Percentiles rank a stretch among this genome's conserved stretches.
phyloP scores from a whole-genome alignment of 306 rosid species.

The Prosopis cineraria region DNA sequence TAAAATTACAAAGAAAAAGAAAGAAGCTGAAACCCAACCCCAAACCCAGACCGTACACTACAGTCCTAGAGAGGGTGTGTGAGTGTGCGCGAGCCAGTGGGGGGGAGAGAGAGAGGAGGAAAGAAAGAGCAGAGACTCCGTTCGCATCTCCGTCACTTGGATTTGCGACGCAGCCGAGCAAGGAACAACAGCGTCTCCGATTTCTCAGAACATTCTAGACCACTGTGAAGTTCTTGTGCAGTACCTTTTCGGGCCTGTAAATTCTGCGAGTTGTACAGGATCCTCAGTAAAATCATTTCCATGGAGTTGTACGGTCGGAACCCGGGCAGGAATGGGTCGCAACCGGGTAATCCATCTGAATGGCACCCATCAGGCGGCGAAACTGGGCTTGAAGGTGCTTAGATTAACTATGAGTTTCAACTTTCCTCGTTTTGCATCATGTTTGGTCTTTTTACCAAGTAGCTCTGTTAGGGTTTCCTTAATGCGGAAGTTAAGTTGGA shows the following conservation, averaged over 20 bases:
- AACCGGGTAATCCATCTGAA: slow-evolving; percentile 56
- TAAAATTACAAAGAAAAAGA: not conserved
- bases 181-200: slow-evolving; percentile 41
- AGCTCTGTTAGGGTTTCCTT: slow-evolving; percentile 48
- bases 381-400: slow-evolving; percentile 64
- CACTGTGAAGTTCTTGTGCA: slow-evolving; percentile 26
- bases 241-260: not conserved
- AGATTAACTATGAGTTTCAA: not conserved
- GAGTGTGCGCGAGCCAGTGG: not conserved
- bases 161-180: slow-evolving; percentile 21
- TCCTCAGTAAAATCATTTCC: not conserved
- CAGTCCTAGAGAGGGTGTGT: slow-evolving; percentile 24
- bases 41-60: slow-evolving; percentile 46
- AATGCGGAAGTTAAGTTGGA: slow-evolving; percentile 41
- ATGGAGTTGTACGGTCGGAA: slow-evolving; percentile 76
- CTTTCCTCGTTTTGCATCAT: not conserved
- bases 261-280: slow-evolving; percentile 35
- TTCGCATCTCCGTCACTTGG: slow-evolving; percentile 30
- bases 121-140: slow-evolving; percentile 23
- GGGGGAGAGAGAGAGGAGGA: not conserved
- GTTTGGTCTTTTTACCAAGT: not conserved
- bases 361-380: slow-evolving; percentile 63
- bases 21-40: slow-evolving; percentile 28
- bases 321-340: slow-evolving; percentile 63
- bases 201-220: slow-evolving; percentile 47